Percentiles rank a stretch among this genome's conserved stretches.
Evolutionary conservation across 2,329 filamentous ascomycete genomes (phyloP).

Genomic region (Diaporthe ampelina): DNA sequence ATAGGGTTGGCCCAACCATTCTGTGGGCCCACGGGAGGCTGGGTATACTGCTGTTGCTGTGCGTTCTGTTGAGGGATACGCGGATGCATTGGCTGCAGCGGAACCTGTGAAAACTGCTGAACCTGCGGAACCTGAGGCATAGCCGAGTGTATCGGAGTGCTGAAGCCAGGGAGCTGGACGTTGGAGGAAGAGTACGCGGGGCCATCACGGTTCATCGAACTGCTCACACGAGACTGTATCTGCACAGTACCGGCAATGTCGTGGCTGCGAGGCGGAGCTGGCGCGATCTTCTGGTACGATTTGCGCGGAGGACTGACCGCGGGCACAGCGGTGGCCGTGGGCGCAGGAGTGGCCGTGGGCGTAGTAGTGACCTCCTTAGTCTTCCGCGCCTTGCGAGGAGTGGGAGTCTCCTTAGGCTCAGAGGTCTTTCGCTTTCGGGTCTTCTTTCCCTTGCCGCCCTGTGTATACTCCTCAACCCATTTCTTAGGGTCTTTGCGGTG

Average conservation of each 20-base stretch:
- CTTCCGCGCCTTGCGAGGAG: constrained; percentile 3
- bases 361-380: not conserved
- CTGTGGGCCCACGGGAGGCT: not conserved
- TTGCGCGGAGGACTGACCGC: too few relatives aligned
- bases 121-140: not conserved
- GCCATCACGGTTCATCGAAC: not conserved
- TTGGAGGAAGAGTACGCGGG: not conserved
- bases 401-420: not conserved
- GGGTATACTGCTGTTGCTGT: not conserved
- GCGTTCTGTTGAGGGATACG: not conserved
- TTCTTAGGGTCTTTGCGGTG: not conserved
- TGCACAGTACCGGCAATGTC: not conserved
- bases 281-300: not conserved
- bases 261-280: not conserved
- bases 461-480: not conserved
- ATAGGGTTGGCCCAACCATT: not conserved
- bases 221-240: not conserved
- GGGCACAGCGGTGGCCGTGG: not conserved
- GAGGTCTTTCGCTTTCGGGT: not conserved
- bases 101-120: not conserved
- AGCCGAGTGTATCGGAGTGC: not conserved
- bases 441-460: constrained; percentile 13
- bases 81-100: not conserved
- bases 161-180: not conserved
- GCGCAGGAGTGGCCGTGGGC: not conserved